Percentiles rank a stretch among this genome's conserved stretches.
Evolutionary conservation across 2,329 filamentous ascomycete species (phyloP).

Genomic region (Immersiporthe knoxdaviesiana): DNA sequence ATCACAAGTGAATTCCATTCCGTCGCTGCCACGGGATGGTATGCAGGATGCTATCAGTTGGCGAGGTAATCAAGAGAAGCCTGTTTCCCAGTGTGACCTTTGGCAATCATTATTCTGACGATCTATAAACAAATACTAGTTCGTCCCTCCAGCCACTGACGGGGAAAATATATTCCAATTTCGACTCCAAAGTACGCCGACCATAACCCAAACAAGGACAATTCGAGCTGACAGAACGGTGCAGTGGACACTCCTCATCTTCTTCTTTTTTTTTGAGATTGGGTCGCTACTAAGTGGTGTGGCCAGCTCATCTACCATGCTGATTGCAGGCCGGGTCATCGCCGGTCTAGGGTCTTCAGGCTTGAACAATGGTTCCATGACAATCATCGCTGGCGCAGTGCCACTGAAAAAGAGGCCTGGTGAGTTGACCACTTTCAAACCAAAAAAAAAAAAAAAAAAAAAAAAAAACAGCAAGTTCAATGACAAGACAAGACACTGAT

Average conservation of each 20-base stretch:
- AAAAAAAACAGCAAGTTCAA: too few relatives aligned
- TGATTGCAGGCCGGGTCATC: constrained; percentile 15
- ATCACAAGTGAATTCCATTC: not conserved
- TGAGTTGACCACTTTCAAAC: not conserved
- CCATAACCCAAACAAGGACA: not conserved
- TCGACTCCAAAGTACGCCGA: not conserved
- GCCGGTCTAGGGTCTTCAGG: constrained; percentile 19
- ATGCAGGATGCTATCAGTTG: not conserved
- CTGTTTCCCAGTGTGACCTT: too few relatives aligned
- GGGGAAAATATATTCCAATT: not conserved
- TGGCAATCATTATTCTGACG: not conserved
- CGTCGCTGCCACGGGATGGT: not conserved
- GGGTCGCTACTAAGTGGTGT: constrained; percentile 14
- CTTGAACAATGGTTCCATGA: constrained; percentile 10
- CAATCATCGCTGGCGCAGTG: not conserved
- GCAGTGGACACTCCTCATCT: constrained; percentile 4
- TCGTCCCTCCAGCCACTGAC: not conserved
- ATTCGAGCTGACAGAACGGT: not conserved
- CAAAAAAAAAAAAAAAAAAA: not conserved
- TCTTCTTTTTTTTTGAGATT: constrained; percentile 12
- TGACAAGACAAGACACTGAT: not conserved
- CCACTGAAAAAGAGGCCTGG: constrained; percentile 11
- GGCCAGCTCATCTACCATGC: constrained; percentile 6
- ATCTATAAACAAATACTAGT: not conserved
- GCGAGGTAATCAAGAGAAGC: not conserved